Evolutionary conservation across 1,284 basidiomycete genomes (phyloP).

Genomic region (Cryptococcus sp.): DNA sequence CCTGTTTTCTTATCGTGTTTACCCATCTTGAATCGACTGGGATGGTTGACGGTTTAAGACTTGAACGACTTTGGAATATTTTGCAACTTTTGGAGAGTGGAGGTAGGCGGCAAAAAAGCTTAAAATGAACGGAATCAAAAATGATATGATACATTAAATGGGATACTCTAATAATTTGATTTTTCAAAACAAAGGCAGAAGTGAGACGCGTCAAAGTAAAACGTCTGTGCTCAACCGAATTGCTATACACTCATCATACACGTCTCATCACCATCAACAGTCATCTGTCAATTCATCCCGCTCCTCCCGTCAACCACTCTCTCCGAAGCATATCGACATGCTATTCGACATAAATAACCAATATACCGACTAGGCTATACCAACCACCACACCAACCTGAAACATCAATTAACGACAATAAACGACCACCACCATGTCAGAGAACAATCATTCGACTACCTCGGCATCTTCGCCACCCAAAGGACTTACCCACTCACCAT

Average conservation of each 20-base stretch:
- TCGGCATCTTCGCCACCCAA: conserved; percentile 23
- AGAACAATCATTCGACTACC: neutral
- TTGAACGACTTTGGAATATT: neutral
- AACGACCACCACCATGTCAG: neutral
- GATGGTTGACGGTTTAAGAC: neutral
- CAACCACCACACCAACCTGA: neutral
- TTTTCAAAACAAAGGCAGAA: too few species aligned
- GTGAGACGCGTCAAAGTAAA: too few species aligned
- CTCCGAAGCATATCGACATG: too few species aligned
- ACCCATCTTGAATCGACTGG: conserved; percentile 37
- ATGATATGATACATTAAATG: neutral
- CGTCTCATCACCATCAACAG: too few species aligned
- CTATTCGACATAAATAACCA: too few species aligned
- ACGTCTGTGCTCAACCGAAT: too few species aligned
- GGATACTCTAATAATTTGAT: neutral
- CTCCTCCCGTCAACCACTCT: too few species aligned
- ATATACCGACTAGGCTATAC: too few species aligned
- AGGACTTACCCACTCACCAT: conserved; percentile 25
- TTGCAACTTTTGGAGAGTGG: neutral
- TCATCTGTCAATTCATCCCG: too few species aligned
- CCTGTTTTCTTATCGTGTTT: conserved; percentile 53
- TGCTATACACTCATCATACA: too few species aligned
- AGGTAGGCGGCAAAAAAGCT: neutral
- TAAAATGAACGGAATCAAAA: neutral
- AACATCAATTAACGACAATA: neutral